These are phyloP conservation scores for Serendipita sp. DNA, from an alignment of 768 basidiomycete species.

Conservation along the genomic window DNA sequence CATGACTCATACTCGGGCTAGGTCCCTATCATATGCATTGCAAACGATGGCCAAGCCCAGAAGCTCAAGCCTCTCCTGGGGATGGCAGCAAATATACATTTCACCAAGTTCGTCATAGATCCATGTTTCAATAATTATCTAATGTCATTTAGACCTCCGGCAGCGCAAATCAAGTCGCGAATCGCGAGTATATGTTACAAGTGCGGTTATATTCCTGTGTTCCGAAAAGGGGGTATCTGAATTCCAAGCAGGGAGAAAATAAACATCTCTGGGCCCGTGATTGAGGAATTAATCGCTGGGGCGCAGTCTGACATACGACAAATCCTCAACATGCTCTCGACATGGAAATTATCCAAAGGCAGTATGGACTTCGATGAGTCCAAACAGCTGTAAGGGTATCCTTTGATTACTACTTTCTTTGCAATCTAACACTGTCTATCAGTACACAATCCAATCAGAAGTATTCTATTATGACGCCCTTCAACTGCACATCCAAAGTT, in stretches of 20 bases:
- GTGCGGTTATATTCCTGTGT: no score
- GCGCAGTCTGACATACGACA: conserved; percentile 94
- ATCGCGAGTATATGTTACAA: conserved; percentile 81
- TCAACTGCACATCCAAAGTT: conserved; percentile 78
- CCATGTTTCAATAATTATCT: background rate
- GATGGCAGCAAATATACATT: conserved; percentile 61
- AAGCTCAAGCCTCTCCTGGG: conserved; percentile 76
- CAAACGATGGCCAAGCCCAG: conserved; percentile 73
- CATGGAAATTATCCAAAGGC: conserved; percentile 74
- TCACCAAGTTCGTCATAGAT: conserved; percentile 44
- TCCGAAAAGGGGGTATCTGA: no score
- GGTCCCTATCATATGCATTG: conserved; percentile 96
- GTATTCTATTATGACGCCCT: conserved; percentile 78
- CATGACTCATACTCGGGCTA: conserved; percentile 19
- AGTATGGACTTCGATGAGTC: conserved; percentile 85
- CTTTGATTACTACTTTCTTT: background rate
- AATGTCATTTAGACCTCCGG: conserved; percentile 46
- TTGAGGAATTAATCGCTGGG: conserved; percentile 81
- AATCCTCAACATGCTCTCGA: conserved; percentile 95
- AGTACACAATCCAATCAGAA: conserved; percentile 53
- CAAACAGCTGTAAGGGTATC: conserved; percentile 62
- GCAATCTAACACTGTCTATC: background rate
- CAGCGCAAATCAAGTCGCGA: conserved; percentile 61
- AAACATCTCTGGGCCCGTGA: conserved; percentile 77
- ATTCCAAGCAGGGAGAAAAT: conserved; percentile 58